Evolutionary conservation across 768 basidiomycete genomes (phyloP), one percentile per base, ranked within the genome.

Genomic region (Mycena rosella): DNA sequence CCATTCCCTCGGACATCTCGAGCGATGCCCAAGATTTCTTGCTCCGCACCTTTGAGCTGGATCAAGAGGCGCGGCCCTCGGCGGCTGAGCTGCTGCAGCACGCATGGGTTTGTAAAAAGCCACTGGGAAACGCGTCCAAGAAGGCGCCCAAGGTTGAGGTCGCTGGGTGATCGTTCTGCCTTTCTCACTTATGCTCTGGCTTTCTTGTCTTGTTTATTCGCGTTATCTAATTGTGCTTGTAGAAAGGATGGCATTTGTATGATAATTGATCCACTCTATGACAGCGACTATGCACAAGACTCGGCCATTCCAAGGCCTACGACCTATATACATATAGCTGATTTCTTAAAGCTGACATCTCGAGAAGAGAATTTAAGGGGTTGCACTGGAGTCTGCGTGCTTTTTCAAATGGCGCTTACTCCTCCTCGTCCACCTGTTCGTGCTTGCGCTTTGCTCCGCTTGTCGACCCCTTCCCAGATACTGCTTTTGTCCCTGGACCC

Each of bases 1-100:
- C 91, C 2, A 94, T 94, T 61, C 98, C 98, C 0, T 88, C 91
- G 0, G 97, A 99, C 76, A 96, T 98, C 60, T 95, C 95, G 4
- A 71, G 88, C 1, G 96, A 97, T 15, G 96, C 96, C 0, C 91
- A 92, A 56, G 91, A 92, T 72, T 97, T 98, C 81, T 84, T 99
- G 53, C 85, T 88, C 27, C 86, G 87, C 69, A 96, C 96, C 5
- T 98, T 98, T 74, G 93, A 96, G 69, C 81, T 96, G 49, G 87
- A 98, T 72, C 91, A 96, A 65, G 86, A 89, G 70, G 86, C 86
- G 30, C 88, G 96, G 55, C 96, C 96, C 7, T 87, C 91, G 20
- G 96, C 96, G 11, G 83, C 85, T 2, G 91, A 90, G 70, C 82
- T 97, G 13, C 84, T 96, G 40, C 86, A 87, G 57, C 91, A 96